Conservation (phyloP, 1,284 basidiomycete species). For the Cystobasidiaceae sp. region DNA sequence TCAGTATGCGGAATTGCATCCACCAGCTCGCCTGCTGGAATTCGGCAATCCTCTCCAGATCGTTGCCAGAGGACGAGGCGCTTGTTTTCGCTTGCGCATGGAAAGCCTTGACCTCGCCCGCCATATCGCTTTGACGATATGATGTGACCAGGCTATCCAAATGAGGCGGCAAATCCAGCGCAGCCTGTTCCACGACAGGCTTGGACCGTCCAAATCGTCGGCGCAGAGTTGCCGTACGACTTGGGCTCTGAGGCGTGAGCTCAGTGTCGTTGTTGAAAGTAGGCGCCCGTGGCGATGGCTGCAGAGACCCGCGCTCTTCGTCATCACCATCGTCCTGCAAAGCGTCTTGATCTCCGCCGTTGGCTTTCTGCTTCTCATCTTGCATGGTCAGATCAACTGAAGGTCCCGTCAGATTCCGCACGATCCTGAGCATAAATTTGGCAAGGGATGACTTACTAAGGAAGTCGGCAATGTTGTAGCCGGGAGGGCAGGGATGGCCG, state of each 20-base stretch:
- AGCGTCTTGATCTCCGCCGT: neutral
- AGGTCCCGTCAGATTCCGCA: too few species aligned
- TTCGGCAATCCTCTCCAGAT: slow-evolving; percentile 48
- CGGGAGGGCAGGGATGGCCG: slow-evolving; percentile 80
- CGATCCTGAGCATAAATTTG: too few species aligned
- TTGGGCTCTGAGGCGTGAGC: slow-evolving; percentile 45
- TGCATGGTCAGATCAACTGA: slow-evolving; percentile 81
- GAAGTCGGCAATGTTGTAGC: slow-evolving; percentile 95
- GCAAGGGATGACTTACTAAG: slow-evolving; percentile 72
- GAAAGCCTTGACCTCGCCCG: slow-evolving; percentile 63
- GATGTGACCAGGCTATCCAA: slow-evolving; percentile 69
- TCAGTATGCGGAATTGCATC: slow-evolving; percentile 87
- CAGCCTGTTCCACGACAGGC: slow-evolving; percentile 35
- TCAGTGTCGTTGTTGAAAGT: slow-evolving; percentile 45
- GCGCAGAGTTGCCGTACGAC: slow-evolving; percentile 57
- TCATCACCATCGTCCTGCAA: neutral
- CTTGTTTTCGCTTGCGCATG: slow-evolving; percentile 42
- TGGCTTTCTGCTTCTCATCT: slow-evolving; percentile 39
- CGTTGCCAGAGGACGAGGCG: neutral
- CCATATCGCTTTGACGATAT: slow-evolving; percentile 64
- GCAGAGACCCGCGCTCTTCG: slow-evolving; percentile 9
- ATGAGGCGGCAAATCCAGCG: slow-evolving; percentile 56
- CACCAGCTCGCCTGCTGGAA: slow-evolving; percentile 77
- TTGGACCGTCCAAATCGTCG: slow-evolving; percentile 48
- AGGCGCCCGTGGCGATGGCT: neutral